phyloP scores from a whole-genome alignment of 148 eudicot genomes.

The Polygonum maritimum region DNA sequence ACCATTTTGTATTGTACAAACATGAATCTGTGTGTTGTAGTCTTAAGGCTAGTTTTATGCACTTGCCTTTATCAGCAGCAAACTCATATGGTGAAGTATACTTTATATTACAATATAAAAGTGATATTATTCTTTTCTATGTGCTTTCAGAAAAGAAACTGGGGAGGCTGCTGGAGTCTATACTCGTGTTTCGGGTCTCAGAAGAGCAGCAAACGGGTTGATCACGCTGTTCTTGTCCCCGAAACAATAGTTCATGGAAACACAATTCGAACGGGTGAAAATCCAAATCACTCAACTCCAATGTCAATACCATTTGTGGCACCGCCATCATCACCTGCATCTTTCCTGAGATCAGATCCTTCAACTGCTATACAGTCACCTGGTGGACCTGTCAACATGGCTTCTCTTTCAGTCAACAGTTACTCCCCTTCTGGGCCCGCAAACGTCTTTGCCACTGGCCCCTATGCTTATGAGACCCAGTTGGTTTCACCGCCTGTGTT shows the following conservation, averaged over 20 bases:
- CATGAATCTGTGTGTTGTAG: background rate
- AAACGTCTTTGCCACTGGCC: slow-evolving; percentile 61
- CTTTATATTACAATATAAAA: background rate
- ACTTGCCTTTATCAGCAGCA: background rate
- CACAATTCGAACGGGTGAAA: slow-evolving; percentile 31
- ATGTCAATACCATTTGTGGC: slow-evolving; percentile 55
- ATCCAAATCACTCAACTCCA: slow-evolving; percentile 38
- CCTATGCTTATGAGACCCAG: slow-evolving; percentile 91
- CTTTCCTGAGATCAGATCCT: slow-evolving; percentile 79
- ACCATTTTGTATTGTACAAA: background rate
- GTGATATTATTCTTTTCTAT: background rate
- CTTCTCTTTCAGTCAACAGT: slow-evolving; percentile 39
- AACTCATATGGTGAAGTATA: background rate
- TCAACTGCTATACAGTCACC: slow-evolving; percentile 75
- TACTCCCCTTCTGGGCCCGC: slow-evolving; percentile 39
- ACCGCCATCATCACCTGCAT: slow-evolving; percentile 91
- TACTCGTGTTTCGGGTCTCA: slow-evolving; percentile 74
- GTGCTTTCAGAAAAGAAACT: slow-evolving; percentile 63
- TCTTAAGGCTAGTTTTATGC: background rate
- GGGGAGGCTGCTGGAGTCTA: slow-evolving; percentile 77
- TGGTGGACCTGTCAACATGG: slow-evolving; percentile 42
- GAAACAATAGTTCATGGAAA: slow-evolving; percentile 36
- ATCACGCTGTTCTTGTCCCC: slow-evolving; percentile 68
- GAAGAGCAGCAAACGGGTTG: slow-evolving; percentile 59
- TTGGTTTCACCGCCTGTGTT: slow-evolving; percentile 90